Evolutionary conservation across 768 basidiomycete genomes (phyloP).

Genomic region (Macrolepiota fuliginosa): DNA sequence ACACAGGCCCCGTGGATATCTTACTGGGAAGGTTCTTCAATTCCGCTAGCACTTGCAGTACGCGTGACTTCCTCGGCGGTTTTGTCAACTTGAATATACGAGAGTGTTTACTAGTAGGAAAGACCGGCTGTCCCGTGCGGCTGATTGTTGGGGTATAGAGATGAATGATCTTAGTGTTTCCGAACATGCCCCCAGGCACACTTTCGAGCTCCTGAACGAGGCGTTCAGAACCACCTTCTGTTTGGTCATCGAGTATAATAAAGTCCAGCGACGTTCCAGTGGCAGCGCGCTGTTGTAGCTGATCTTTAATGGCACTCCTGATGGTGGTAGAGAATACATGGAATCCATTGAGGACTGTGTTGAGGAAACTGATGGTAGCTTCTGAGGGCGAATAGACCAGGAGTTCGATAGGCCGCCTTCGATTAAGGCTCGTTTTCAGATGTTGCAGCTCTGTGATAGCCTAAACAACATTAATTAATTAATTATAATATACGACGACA

Average conservation of each 20-base stretch:
- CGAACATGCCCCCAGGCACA: conserved; percentile 33
- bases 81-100: conserved; percentile 70
- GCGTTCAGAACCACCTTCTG: conserved; percentile 54
- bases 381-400: conserved; percentile 59
- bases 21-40: conserved; percentile 53
- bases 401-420: conserved; percentile 44
- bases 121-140: conserved; percentile 48
- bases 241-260: conserved; percentile 65
- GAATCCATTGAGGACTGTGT: conserved; percentile 57
- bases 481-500: background rate
- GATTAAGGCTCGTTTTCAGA: conserved; percentile 45
- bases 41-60: conserved; percentile 60
- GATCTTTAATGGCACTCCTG: conserved; percentile 30
- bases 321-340: conserved; percentile 43
- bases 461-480: conserved; percentile 26
- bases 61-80: conserved; percentile 58
- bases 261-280: conserved; percentile 50
- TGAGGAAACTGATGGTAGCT: conserved; percentile 54
- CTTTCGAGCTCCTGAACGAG: conserved; percentile 49
- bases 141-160: conserved; percentile 71
- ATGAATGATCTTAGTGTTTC: conserved; percentile 64
- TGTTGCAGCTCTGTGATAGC: conserved; percentile 43
- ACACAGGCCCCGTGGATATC: conserved; percentile 32
- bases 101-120: conserved; percentile 46
- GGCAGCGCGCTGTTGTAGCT: conserved; percentile 30